Evolutionary conservation across 305 asterid genomes (phyloP), one percentile per base, ranked within the genome.

Genomic region (Petunia hybrid): DNA sequence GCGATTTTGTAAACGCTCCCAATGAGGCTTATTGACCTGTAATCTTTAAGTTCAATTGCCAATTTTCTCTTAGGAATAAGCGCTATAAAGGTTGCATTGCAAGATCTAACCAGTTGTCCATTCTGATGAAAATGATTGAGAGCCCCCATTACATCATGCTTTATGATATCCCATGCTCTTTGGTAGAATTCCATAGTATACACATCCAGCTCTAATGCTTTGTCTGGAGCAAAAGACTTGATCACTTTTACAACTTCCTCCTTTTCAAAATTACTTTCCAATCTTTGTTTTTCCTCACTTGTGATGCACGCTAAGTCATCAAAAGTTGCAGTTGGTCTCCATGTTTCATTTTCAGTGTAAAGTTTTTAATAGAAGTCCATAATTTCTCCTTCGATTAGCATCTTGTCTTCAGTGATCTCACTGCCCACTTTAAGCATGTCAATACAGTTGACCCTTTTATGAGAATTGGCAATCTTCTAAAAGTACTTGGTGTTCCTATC

Each of bases 151-250:
- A 16, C 8, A 36, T 53, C 48, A 51, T 74, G 61, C 48, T 74
- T 36, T 16, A 53, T 36, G 35, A 12, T 5, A 3, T 9, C 46
- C 7, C 9, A 48, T 16, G n/a, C 40, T 8, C 16, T 67, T 16
- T 68, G 76, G 76, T 68, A 16, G 76, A 68, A 68, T 42, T 0
- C 8, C 12, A 6, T 74, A 22, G 64, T 74, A 57, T 35, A 74
- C 22, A 62, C 79, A 51, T 53, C 64, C 46, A 13, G 75, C 14
- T n/a, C 36, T 6, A 1, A 12, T 38, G 64, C 42, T 36, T 74
- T 74, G 8, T 53, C 59, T 31, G 2, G 12, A 35, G 36, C 64
- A 35, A 8, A 55, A 1, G 60, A 8, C 60, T 14, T 6, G 2
- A 55, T 14, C 1, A 14, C 60, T 14, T 1, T 2, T 55, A 6